Evolutionary conservation across 257 asterid genomes (phyloP).

Genomic region (Fraxinus pennsylvanica): DNA sequence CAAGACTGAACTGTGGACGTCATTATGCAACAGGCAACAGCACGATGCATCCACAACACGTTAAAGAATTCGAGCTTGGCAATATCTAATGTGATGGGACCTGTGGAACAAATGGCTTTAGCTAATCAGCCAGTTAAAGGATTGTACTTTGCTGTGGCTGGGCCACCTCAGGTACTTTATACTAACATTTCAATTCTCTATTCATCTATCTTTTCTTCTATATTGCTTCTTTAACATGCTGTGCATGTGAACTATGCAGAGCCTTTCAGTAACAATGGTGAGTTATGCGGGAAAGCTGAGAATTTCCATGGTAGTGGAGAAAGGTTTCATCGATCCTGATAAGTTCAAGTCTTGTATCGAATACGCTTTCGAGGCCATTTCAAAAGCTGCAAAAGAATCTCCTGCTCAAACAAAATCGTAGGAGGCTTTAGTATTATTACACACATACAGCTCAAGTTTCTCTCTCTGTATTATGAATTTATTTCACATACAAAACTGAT

Average conservation of each 20-base stretch:
- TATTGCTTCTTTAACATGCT: background rate
- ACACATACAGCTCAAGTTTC: background rate
- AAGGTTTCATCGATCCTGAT: slow-evolving; percentile 33
- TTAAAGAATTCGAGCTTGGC: slow-evolving; percentile 24
- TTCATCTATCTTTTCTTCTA: background rate
- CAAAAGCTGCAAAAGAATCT: slow-evolving; percentile 18
- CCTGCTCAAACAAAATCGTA: background rate
- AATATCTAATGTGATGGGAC: slow-evolving; percentile 26
- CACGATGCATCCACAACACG: slow-evolving; percentile 4
- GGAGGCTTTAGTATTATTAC: background rate
- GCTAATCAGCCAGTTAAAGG: slow-evolving; percentile 26
- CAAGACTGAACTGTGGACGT: no score
- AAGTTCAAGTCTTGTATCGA: slow-evolving; percentile 20
- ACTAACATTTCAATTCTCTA: background rate
- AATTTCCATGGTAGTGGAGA: slow-evolving; percentile 26
- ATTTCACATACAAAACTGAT: background rate
- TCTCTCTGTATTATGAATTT: no score
- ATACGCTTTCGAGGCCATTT: slow-evolving; percentile 19
- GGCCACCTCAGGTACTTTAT: slow-evolving; percentile 23
- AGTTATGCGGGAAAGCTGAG: slow-evolving; percentile 34
- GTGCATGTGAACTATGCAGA: slow-evolving; percentile 23
- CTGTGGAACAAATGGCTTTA: slow-evolving; percentile 27
- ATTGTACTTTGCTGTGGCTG: slow-evolving; percentile 21
- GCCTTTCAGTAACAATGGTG: slow-evolving; percentile 21
- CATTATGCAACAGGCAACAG: slow-evolving; percentile 7